Conservation (phyloP, 257 asterid species). For the Leonotis leonurus region DNA sequence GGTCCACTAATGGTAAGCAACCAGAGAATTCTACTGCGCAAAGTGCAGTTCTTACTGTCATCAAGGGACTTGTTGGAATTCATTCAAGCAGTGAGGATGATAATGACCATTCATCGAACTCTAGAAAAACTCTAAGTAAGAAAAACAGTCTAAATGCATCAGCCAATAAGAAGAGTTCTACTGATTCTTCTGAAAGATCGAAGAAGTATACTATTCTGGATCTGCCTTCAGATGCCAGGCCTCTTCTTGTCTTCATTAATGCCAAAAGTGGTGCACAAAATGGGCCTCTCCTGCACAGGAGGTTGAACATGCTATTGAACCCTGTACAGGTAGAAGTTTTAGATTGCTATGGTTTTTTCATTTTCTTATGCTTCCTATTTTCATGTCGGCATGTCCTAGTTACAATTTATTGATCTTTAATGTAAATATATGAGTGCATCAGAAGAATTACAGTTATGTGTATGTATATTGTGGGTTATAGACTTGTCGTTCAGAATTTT, state of each 20-base stretch:
- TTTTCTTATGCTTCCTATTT: not conserved
- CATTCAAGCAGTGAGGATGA: constrained; percentile 32
- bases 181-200: constrained; percentile 26
- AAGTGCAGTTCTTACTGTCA: constrained; percentile 41
- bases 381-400: not conserved
- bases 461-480: not conserved
- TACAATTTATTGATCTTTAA: too few relatives aligned
- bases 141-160: constrained; percentile 29
- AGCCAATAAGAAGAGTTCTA: constrained; percentile 31
- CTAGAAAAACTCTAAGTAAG: constrained; percentile 29
- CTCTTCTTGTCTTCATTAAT: constrained; percentile 74
- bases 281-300: constrained; percentile 61
- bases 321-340: constrained; percentile 64
- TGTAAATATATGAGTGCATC: too few relatives aligned
- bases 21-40: constrained; percentile 36
- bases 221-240: constrained; percentile 71
- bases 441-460: too few relatives aligned
- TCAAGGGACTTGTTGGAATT: constrained; percentile 43
- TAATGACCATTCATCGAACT: constrained; percentile 21
- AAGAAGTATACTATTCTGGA: constrained; percentile 54
- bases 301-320: constrained; percentile 69
- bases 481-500: not conserved
- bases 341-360: not conserved
- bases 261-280: constrained; percentile 80
- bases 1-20: constrained; percentile 31